Evolutionary conservation across 2,329 filamentous ascomycete genomes (phyloP).

Genomic region (Sarocladium oryzae): DNA sequence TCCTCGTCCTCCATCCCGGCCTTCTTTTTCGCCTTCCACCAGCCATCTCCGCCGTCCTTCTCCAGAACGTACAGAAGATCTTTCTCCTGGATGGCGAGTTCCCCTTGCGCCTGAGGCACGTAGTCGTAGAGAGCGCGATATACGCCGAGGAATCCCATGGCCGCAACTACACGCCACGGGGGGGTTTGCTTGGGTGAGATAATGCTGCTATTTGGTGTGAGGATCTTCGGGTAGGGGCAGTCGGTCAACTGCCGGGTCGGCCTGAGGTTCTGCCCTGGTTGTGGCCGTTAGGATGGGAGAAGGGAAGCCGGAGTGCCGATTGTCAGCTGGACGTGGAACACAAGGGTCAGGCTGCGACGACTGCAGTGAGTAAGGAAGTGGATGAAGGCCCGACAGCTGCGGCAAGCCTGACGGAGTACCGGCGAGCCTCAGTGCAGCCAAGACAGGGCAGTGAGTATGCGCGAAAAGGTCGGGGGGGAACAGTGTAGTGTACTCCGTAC

Average conservation of each 20-base stretch:
- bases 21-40: constrained; percentile 97
- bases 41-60: constrained; percentile 70
- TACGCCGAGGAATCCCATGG: constrained; percentile 87
- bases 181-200: not conserved
- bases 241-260: not conserved
- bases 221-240: not conserved
- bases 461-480: not conserved
- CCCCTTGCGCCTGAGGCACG: constrained; percentile 74
- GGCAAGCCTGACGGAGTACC: not conserved
- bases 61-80: constrained; percentile 86
- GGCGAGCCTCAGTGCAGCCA: not conserved
- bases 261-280: too few relatives aligned
- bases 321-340: too few relatives aligned
- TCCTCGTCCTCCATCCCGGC: constrained; percentile 78
- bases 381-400: not conserved
- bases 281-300: too few relatives aligned
- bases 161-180: constrained; percentile 14
- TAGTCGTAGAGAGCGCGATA: constrained; percentile 93
- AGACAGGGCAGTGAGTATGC: not conserved
- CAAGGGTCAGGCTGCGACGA: too few relatives aligned
- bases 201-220: not conserved
- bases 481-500: too few relatives aligned
- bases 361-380: too few relatives aligned
- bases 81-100: constrained; percentile 78
- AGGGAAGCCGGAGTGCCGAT: too few relatives aligned